Evolutionary conservation across 169 alveolate species (phyloP).

Genomic region (Cryptosporidium felis): DNA sequence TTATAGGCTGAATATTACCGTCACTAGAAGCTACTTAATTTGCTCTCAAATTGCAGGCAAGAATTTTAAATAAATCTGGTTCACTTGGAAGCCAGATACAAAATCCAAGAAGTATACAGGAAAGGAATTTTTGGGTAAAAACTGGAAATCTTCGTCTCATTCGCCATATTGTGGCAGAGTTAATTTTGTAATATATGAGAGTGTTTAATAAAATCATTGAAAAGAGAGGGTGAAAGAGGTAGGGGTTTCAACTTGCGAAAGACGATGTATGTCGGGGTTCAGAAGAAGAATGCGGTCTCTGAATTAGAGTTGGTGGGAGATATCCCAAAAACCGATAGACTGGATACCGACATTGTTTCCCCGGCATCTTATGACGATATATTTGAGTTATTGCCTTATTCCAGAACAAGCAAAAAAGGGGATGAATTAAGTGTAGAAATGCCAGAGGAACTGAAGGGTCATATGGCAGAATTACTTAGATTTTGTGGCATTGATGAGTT

Average conservation of each 20-base stretch:
- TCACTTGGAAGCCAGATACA: background rate
- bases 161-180: background rate
- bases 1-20: no score
- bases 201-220: background rate
- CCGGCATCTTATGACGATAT: conserved; percentile 62
- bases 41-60: background rate
- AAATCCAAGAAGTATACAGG: background rate
- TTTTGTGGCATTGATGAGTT: conserved; percentile 41
- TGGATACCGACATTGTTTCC: conserved; percentile 46
- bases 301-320: conserved; percentile 44
- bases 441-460: conserved; percentile 31
- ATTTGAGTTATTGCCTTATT: conserved; percentile 3
- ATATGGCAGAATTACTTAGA: conserved; percentile 2
- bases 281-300: background rate
- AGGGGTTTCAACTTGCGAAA: background rate
- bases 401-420: background rate
- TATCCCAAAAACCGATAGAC: conserved; percentile 55
- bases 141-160: no score
- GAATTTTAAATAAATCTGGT: background rate
- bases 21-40: no score
- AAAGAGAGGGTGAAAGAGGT: conserved; percentile 17
- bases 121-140: no score
- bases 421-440: conserved; percentile 6
- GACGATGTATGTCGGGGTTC: conserved; percentile 23
- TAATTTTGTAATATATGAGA: background rate